Percentiles rank a stretch among this genome's conserved stretches.
Conservation (phyloP, 495 filamentous ascomycete species). For the Mytilinidion resinicola region DNA sequence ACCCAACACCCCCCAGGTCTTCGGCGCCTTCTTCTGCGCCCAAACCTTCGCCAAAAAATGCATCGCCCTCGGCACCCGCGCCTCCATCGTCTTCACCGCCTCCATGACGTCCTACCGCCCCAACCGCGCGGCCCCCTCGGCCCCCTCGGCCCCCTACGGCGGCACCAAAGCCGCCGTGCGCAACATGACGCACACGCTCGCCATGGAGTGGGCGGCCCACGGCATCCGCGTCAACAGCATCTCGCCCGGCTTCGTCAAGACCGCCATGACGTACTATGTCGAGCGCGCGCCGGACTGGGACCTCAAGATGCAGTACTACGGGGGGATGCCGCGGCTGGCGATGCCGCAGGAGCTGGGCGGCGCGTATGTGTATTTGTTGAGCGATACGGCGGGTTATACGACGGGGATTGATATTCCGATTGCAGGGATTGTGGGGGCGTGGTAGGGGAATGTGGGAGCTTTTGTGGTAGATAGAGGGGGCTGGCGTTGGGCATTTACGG, state of each 20-base stretch:
- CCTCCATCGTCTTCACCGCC: constrained; percentile 43
- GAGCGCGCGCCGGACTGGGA: constrained; percentile 38
- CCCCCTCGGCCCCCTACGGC: constrained; percentile 31
- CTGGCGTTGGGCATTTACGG: no score
- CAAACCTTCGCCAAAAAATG: constrained; percentile 38
- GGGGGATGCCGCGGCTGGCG: constrained; percentile 62
- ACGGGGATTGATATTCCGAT: constrained; percentile 72
- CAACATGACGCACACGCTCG: constrained; percentile 39
- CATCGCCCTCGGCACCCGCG: constrained; percentile 41
- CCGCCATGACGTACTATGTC: constrained; percentile 72
- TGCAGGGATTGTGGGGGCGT: constrained; percentile 47
- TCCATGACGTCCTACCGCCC: constrained; percentile 46
- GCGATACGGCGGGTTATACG: constrained; percentile 74
- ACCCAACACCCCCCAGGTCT: constrained; percentile 26
- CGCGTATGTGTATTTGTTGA: constrained; percentile 74
- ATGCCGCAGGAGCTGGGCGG: constrained; percentile 74
- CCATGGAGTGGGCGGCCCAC: constrained; percentile 46
- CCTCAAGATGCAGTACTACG: constrained; percentile 50
- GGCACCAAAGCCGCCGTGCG: constrained; percentile 34
- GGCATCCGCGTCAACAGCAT: constrained; percentile 67
- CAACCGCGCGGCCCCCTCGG: constrained; percentile 34
- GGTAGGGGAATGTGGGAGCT: constrained; percentile 27
- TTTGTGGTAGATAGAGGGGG: no score
- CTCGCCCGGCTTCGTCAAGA: constrained; percentile 79
- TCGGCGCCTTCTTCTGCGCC: constrained; percentile 41